A percentile compares a stretch with the other conserved stretches of the same genome.
Evolutionary conservation across 495 filamentous ascomycete species (phyloP).

Genomic region (Cladorrhinum samala): DNA sequence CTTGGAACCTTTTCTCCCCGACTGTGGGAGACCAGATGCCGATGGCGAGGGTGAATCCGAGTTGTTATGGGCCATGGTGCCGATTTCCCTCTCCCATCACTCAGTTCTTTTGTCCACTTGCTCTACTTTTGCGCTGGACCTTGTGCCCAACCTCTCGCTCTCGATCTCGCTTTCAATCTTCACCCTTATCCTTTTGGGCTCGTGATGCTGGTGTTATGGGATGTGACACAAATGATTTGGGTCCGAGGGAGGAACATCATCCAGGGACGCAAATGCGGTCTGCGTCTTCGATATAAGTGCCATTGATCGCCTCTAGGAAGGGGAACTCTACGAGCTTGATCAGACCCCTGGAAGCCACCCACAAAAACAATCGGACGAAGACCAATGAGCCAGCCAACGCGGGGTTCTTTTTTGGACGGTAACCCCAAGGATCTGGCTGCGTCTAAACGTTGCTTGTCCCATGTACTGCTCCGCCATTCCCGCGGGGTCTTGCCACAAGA

Average conservation of each 20-base stretch:
- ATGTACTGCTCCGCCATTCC: slow-evolving; percentile 6
- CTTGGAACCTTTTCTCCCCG: slow-evolving; percentile 30
- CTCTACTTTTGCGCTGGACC: not conserved
- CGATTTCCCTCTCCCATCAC: not conserved
- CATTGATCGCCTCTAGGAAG: not conserved
- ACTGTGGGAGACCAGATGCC: slow-evolving; percentile 11
- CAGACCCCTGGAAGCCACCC: not conserved
- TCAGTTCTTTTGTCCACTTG: not conserved
- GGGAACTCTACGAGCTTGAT: not conserved
- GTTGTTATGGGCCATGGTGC: slow-evolving; percentile 15
- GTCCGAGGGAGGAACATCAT: slow-evolving; percentile 1
- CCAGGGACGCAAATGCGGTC: slow-evolving; percentile 3
- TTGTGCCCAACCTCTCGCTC: not conserved
- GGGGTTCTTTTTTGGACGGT: slow-evolving; percentile 3
- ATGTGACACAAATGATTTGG: not conserved
- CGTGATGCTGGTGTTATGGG: not conserved
- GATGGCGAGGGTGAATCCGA: slow-evolving; percentile 23
- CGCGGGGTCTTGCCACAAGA: not conserved
- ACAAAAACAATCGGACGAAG: not conserved
- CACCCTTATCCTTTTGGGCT: not conserved
- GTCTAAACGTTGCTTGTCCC: not conserved
- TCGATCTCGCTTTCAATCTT: not conserved
- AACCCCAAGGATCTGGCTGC: slow-evolving; percentile 6
- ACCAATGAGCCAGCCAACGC: not conserved
- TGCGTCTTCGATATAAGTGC: slow-evolving; percentile 9